phyloP scores from a whole-genome alignment of 1,139 yeast species.

The Kazachstania sp. region DNA sequence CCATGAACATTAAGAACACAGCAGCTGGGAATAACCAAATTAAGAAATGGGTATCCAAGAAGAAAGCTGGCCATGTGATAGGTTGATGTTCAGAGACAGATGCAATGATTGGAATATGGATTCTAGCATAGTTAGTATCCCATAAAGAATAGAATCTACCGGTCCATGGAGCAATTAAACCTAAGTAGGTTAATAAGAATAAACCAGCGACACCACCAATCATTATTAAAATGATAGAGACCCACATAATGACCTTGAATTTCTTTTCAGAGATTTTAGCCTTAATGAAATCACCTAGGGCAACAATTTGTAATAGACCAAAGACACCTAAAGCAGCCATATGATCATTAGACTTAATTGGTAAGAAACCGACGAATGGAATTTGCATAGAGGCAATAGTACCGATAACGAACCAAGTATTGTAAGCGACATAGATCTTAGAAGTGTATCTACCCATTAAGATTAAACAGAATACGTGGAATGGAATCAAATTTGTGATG shows the following conservation, averaged over 20 bases:
- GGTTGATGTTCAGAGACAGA: slow-evolving; percentile 99
- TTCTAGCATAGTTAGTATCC: slow-evolving; percentile 97
- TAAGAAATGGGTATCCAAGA: slow-evolving; percentile 85
- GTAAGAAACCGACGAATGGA: slow-evolving; percentile 95
- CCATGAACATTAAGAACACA: slow-evolving; percentile 81
- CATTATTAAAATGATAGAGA: slow-evolving; percentile 49
- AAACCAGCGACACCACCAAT: slow-evolving; percentile 62
- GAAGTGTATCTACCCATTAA: slow-evolving; percentile 91
- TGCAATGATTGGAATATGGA: slow-evolving; percentile 97
- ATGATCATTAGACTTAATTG: slow-evolving; percentile 94
- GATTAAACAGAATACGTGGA: slow-evolving; percentile 84
- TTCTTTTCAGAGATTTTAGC: slow-evolving; percentile 66
- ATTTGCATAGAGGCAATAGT: slow-evolving; percentile 98
- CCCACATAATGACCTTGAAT: slow-evolving; percentile 63
- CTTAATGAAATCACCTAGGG: slow-evolving; percentile 76
- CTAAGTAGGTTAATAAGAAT: slow-evolving; percentile 74
- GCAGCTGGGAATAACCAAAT: slow-evolving; percentile 99
- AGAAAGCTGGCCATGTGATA: slow-evolving; percentile 98
- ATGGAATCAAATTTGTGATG: slow-evolving; percentile 93
- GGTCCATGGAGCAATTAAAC: slow-evolving; percentile 98
- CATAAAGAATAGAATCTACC: slow-evolving; percentile 97
- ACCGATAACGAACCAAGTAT: slow-evolving; percentile 95
- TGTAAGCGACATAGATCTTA: slow-evolving; percentile 79
- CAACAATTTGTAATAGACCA: slow-evolving; percentile 86
- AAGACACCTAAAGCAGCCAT: slow-evolving; percentile 98